phyloP scores from a whole-genome alignment of 768 basidiomycete genomes.

The Hericium alpestre region DNA sequence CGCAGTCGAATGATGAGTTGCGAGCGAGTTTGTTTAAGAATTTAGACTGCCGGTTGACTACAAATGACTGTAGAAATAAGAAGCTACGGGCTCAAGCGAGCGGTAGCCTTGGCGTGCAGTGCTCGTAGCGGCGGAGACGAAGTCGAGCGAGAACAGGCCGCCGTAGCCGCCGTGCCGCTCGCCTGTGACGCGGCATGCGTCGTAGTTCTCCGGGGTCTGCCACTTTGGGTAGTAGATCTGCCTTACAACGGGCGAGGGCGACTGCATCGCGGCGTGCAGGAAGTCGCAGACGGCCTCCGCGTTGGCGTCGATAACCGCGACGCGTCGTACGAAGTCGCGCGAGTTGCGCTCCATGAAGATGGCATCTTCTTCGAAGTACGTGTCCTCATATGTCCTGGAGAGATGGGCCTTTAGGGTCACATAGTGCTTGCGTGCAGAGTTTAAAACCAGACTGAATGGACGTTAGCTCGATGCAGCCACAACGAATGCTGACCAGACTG shows the following conservation, averaged over 20 bases:
- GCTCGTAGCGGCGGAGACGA: slow-evolving; percentile 61
- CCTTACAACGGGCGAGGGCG: slow-evolving; percentile 35
- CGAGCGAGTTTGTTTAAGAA: no score
- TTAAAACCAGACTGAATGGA: slow-evolving; percentile 64
- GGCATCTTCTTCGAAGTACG: slow-evolving; percentile 84
- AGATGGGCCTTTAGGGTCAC: slow-evolving; percentile 50
- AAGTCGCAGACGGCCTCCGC: slow-evolving; percentile 75
- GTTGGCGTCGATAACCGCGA: slow-evolving; percentile 70
- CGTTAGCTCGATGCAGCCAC: neutral
- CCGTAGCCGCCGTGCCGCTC: slow-evolving; percentile 38
- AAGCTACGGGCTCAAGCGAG: no score
- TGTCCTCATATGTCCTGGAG: slow-evolving; percentile 60
- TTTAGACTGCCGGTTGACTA: no score
- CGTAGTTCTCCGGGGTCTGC: slow-evolving; percentile 60
- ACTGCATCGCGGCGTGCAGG: slow-evolving; percentile 48
- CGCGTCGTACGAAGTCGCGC: slow-evolving; percentile 74
- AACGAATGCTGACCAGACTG: slow-evolving; percentile 15
- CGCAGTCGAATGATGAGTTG: no score
- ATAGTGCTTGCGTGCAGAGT: slow-evolving; percentile 70
- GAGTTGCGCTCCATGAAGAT: slow-evolving; percentile 98
- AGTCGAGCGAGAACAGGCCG: slow-evolving; percentile 80
- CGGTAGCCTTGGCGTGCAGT: no score
- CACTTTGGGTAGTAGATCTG: slow-evolving; percentile 88
- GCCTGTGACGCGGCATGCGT: slow-evolving; percentile 45
- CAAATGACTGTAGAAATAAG: no score